These are phyloP conservation scores for Solanum chiquidenum DNA, from an alignment of 257 asterid genomes.

Conservation along the genomic window DNA sequence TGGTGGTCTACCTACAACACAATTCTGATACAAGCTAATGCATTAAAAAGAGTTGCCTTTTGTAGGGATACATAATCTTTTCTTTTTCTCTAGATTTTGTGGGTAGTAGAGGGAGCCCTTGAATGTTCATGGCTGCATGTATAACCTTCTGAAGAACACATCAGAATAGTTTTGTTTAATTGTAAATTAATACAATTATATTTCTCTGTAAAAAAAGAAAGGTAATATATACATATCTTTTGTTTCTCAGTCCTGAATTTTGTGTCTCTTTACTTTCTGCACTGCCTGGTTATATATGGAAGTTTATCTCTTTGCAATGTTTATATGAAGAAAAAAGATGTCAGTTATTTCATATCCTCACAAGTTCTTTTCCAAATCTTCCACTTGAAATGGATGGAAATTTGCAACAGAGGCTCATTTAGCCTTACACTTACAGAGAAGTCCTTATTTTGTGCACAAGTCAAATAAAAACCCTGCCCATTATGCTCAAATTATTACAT, in stretches of 20 bases:
- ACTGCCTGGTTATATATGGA: not conserved
- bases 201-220: not conserved
- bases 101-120: not conserved
- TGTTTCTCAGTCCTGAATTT: not conserved
- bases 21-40: not conserved
- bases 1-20: not conserved
- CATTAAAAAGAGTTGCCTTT: not conserved
- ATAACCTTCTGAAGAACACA: not conserved
- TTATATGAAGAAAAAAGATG: not conserved
- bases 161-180: constrained; percentile 1
- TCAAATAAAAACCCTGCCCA: not conserved
- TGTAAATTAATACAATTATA: constrained; percentile 3
- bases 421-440: not conserved
- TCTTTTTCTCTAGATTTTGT: not conserved
- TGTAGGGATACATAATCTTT: not conserved
- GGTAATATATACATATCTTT: not conserved
- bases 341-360: not conserved
- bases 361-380: not conserved
- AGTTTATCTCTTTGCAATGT: not conserved
- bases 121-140: not conserved
- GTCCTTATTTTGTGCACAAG: not conserved
- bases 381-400: not conserved
- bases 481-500: not conserved
- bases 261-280: not conserved
- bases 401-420: not conserved